phyloP scores from a whole-genome alignment of 768 basidiomycete species.

The Leccinum subgranulosum region DNA sequence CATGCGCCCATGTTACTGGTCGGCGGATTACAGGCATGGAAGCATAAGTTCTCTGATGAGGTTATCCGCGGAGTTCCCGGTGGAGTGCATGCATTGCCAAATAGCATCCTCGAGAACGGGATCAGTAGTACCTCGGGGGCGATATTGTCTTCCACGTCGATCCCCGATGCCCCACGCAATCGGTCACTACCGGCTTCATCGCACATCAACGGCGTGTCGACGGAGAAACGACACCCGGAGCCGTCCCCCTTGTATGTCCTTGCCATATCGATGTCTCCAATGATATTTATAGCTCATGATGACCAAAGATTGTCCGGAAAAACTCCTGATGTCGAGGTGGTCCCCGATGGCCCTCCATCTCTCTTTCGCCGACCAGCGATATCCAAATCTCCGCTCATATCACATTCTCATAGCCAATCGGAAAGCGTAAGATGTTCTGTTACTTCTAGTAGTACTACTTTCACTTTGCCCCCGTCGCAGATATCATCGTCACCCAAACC shows the following conservation, averaged over 20 bases:
- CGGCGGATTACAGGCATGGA: constrained; percentile 87
- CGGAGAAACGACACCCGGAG: constrained; percentile 20
- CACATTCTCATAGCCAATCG: constrained; percentile 45
- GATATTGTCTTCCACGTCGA: constrained; percentile 16
- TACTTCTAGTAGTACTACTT: constrained; percentile 6
- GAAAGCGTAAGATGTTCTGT: constrained; percentile 42
- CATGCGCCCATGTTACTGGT: constrained; percentile 78
- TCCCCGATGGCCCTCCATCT: constrained; percentile 13
- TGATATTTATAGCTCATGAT: constrained; percentile 12
- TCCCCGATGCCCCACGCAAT: constrained; percentile 13
- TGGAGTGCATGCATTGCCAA: constrained; percentile 13
- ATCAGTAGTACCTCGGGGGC: constrained; percentile 28
- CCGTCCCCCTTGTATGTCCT: constrained; percentile 19
- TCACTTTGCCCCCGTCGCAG: constrained; percentile 22
- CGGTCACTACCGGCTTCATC: constrained; percentile 8
- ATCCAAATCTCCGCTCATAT: constrained; percentile 43
- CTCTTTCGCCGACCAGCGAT: constrained; percentile 40
- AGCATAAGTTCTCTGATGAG: constrained; percentile 47
- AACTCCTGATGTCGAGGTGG: constrained; percentile 9
- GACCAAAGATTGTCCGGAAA: constrained; percentile 16
- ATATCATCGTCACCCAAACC: constrained; percentile 34
- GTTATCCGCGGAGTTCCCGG: constrained; percentile 27
- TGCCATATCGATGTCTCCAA: background rate
- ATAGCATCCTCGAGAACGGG: constrained; percentile 24
- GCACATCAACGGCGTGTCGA: constrained; percentile 15